Evolutionary conservation across 2,329 filamentous ascomycete genomes (phyloP), one percentile per base, ranked within the genome.

Genomic region (Paraphaeosphaeria minitans): DNA sequence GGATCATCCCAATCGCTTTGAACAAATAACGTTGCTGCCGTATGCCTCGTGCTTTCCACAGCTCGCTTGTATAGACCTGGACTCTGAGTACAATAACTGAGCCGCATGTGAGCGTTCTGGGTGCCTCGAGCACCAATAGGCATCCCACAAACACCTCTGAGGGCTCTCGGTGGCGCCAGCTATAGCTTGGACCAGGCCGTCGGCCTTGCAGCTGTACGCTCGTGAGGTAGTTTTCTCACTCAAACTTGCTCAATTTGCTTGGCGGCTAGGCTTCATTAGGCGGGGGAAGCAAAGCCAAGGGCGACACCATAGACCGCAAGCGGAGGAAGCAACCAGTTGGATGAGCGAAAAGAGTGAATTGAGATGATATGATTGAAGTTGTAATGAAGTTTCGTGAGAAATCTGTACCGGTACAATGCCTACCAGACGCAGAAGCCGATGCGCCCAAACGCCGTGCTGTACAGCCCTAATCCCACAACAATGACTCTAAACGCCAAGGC

Each of bases 201-300:
- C 22, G 10, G 59, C 31, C 29, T 29, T 56, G 48, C 57, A 54
- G 43, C 47, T 37, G 48, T 31, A 33, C 45, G 35, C 39, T 29
- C 53, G 43, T 27, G 53, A 48, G 37, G 12, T 2, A 31, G 29
- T 29, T 46, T 53, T 59, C 45, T 59, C 64, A 60, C 65, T 66
- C 59, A 66, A 67, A 69, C 56, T 49, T 71, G 67, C 64, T 67
- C 64, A 67, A 51, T 59, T 41, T 16, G 49, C 63, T 65, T 66
- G 65, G 68, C 67, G 63, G 59, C 61, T 57, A 65, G 60, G 22
- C 50, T 56, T 45, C n/a, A 39, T 47, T 45, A 12, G 49, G 46
- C 7, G 6, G 22, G 4, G 37, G 12, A 21, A 50, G 27, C 43
- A 50, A 49, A 37, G 45, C n/a, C 16, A 7, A 37, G 19, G 13